These are phyloP conservation scores for Spergularia azorica DNA, from an alignment of 179 eudicot species.

Conservation along the genomic window DNA sequence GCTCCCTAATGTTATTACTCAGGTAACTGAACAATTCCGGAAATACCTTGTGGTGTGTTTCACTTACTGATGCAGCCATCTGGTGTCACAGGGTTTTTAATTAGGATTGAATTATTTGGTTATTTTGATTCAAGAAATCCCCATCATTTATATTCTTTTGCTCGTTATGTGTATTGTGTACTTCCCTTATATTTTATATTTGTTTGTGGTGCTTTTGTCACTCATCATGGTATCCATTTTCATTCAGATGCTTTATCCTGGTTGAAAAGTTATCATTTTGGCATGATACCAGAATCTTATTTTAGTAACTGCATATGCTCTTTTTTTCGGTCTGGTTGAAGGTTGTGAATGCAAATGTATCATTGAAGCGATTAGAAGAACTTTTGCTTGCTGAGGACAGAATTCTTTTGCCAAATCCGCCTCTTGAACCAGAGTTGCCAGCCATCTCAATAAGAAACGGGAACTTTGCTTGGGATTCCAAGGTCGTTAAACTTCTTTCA, in stretches of 20 bases:
- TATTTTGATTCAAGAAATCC: neutral
- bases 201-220: neutral
- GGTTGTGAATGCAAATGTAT: constrained; percentile 90
- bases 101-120: neutral
- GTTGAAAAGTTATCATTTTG: neutral
- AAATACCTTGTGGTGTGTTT: neutral
- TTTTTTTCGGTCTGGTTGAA: constrained; percentile 25
- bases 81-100: neutral
- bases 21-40: constrained; percentile 41
- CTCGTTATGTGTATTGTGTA: constrained; percentile 1
- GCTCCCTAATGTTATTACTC: constrained; percentile 89
- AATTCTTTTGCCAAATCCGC: constrained; percentile 73
- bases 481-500: constrained; percentile 31
- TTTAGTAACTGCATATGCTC: neutral
- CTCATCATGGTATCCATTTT: neutral
- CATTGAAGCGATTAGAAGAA: constrained; percentile 78
- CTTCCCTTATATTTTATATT: neutral
- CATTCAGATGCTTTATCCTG: neutral
- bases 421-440: constrained; percentile 65
- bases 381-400: constrained; percentile 79
- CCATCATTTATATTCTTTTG: neutral
- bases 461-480: constrained; percentile 60
- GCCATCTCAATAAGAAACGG: constrained; percentile 66
- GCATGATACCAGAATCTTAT: neutral
- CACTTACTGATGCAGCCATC: neutral